phyloP scores from a whole-genome alignment of 2,329 filamentous ascomycete genomes.

The Colletotrichum lini region DNA sequence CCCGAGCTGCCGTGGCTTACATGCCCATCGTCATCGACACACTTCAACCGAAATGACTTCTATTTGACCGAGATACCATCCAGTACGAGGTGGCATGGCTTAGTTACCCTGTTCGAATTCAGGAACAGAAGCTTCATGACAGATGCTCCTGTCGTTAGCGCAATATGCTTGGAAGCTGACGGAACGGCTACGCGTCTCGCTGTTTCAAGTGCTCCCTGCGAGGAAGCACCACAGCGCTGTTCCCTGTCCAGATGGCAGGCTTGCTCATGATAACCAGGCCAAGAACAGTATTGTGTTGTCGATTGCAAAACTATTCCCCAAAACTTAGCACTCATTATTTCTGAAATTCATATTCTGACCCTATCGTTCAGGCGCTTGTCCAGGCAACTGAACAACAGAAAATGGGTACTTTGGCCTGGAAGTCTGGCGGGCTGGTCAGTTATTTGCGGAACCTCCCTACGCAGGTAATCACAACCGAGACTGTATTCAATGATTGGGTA shows the following conservation, averaged over 20 bases:
- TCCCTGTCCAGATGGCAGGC: slow-evolving; percentile 10
- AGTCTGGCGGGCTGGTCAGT: not conserved
- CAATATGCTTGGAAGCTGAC: slow-evolving; percentile 4
- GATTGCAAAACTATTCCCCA: not conserved
- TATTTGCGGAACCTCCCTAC: not conserved
- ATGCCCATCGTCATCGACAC: not conserved
- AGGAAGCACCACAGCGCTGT: slow-evolving; percentile 22
- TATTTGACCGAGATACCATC: not conserved
- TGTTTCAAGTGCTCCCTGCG: slow-evolving; percentile 31
- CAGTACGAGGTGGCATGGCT: not conserved
- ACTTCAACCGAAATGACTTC: slow-evolving; percentile 8
- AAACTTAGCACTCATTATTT: not conserved
- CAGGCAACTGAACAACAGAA: too few species aligned
- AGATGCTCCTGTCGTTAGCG: not conserved
- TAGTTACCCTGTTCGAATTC: not conserved
- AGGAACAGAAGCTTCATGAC: not conserved
- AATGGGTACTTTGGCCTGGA: not conserved
- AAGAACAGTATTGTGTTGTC: too few species aligned
- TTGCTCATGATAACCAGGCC: not conserved
- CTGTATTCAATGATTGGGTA: not conserved
- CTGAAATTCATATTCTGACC: too few species aligned
- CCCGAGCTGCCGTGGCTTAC: not conserved
- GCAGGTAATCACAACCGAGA: not conserved
- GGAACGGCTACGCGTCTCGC: slow-evolving; percentile 24
- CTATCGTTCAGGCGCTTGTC: not conserved